Base-by-base conservation (phyloP, 169 alveolate genomes). In the Eimeria falciformis region DNA sequence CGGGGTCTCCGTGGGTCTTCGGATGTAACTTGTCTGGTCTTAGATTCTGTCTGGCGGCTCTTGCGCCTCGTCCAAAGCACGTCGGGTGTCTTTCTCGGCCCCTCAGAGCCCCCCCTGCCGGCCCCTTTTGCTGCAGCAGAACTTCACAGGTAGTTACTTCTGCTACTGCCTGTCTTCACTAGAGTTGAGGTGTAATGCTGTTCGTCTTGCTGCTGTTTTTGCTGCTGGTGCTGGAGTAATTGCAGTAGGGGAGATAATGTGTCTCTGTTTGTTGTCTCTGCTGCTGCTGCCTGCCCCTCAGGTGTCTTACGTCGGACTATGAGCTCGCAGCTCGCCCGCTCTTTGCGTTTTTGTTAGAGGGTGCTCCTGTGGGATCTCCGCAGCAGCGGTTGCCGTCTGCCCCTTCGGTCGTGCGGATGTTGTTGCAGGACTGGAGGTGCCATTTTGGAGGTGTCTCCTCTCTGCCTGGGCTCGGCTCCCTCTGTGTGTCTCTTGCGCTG, bases 111-210 rank as follows among this genome's bases (percentile, higher is more conserved):
- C 58, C 7, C 68, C 5, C 29, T 77, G 5, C 86, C 68, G 7
- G 86, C 86, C 12, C 68, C 86, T 43, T 77, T 77, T 77, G 68
- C 68, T 77, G 86, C 86, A 9, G 65, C 86, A 2, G 86, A 77
- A 23, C 69, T 77, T 4, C 86, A 77, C 58, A 77, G 86, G 86
- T 77, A 46, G 25, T 0, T 23, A 11, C 46, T 18, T 2, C 68
- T 77, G 86, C 86, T 77, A 43, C 69, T 50, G n/a, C n/a, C n/a
- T n/a, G n/a, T n/a, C n/a, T n/a, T n/a, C n/a, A n/a, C n/a, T n/a
- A n/a, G n/a, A n/a, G n/a, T n/a, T n/a, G n/a, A n/a, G n/a, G n/a
- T n/a, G n/a, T n/a, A n/a, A n/a, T 73, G 18, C 21, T 29, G 37
- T 50, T 73, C 37, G 62, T 73, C 21, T 23, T 25, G 78, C 45